These are phyloP conservation scores for Serendipita sp. DNA, from an alignment of 768 basidiomycete species.

Conservation along the genomic window DNA sequence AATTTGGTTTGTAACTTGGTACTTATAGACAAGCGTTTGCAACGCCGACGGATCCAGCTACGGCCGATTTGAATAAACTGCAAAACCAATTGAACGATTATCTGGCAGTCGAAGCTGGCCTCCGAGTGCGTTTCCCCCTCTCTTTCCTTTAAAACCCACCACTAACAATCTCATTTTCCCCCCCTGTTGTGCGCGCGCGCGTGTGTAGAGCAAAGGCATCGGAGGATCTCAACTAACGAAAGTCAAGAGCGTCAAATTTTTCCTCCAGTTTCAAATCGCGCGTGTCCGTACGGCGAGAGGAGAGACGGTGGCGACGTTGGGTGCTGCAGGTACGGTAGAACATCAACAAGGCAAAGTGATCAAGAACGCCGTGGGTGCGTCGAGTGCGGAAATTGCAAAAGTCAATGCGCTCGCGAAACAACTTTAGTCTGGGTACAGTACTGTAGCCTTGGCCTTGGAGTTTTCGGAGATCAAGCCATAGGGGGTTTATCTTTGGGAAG, in stretches of 20 bases:
- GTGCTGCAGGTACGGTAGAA: constrained; percentile 12
- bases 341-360: constrained; percentile 12
- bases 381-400: constrained; percentile 3
- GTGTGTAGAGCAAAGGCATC: constrained; percentile 2
- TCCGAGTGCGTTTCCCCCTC: background rate
- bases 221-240: constrained; percentile 7
- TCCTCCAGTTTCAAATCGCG: constrained; percentile 14
- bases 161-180: background rate
- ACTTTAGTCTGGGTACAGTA: background rate
- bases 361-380: constrained; percentile 7
- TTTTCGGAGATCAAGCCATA: no score
- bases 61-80: constrained; percentile 6
- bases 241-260: constrained; percentile 14
- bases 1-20: background rate
- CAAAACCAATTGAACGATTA: constrained; percentile 14
- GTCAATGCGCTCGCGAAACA: background rate
- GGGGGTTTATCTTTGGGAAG: no score
- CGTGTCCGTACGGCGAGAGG: constrained; percentile 11
- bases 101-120: constrained; percentile 13
- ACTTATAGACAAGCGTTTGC: constrained; percentile 1
- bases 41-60: constrained; percentile 8
- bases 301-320: background rate
- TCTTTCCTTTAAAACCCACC: background rate
- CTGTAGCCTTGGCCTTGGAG: no score
- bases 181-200: no score